A percentile compares a stretch with the other conserved stretches of the same genome.
These are phyloP conservation scores for Suillus variegatus DNA, from an alignment of 768 basidiomycete species.

Conservation along the genomic window DNA sequence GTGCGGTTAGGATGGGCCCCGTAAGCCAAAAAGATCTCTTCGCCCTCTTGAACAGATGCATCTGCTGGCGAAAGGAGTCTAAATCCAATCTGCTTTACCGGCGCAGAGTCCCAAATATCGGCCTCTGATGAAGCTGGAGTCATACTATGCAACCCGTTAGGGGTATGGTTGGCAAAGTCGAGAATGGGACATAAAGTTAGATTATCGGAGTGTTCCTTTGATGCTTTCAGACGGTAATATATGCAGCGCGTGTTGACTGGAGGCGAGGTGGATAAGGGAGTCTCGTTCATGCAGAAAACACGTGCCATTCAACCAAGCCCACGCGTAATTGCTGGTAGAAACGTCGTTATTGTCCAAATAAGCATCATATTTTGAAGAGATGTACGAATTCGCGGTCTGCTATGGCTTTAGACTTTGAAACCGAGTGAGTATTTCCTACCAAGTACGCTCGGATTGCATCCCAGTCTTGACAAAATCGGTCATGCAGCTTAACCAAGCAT, in stretches of 20 bases:
- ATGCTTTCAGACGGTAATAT: slow-evolving; percentile 58
- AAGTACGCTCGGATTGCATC: slow-evolving; percentile 46
- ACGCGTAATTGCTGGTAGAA: slow-evolving; percentile 54
- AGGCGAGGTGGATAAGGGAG: slow-evolving; percentile 13
- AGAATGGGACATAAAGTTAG: slow-evolving; percentile 86
- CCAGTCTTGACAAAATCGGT: slow-evolving; percentile 64
- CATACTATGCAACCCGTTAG: slow-evolving; percentile 40
- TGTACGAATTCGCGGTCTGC: not conserved
- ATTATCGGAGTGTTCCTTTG: slow-evolving; percentile 64
- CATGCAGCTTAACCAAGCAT: slow-evolving; percentile 44
- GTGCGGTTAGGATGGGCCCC: slow-evolving; percentile 77
- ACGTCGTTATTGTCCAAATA: slow-evolving; percentile 12
- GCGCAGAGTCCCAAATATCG: slow-evolving; percentile 38
- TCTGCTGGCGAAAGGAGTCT: slow-evolving; percentile 51
- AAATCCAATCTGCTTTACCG: slow-evolving; percentile 41
- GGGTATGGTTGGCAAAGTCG: slow-evolving; percentile 86
- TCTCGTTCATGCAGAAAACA: slow-evolving; percentile 7
- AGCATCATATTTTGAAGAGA: not conserved
- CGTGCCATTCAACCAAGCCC: slow-evolving; percentile 91
- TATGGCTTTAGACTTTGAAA: not conserved
- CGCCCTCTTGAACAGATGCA: slow-evolving; percentile 42
- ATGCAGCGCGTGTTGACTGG: slow-evolving; percentile 93
- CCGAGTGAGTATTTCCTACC: slow-evolving; percentile 39
- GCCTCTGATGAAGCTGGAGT: slow-evolving; percentile 39
- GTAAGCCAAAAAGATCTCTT: slow-evolving; percentile 79